Conservation (phyloP, 2,329 filamentous ascomycete genomes). For the Lizonia empirigonia region DNA sequence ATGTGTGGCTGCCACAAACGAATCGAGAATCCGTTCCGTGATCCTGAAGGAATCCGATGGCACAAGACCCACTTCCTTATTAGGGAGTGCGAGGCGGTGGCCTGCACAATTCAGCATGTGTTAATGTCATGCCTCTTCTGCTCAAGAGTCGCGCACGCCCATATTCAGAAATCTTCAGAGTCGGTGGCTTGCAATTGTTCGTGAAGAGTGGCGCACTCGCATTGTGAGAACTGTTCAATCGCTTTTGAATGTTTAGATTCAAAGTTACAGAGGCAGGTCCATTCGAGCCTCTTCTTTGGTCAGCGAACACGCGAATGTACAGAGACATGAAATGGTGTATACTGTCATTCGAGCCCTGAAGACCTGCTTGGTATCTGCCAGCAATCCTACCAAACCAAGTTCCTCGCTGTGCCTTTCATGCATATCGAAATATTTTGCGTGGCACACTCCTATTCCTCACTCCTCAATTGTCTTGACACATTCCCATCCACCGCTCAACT, state of each 20-base stretch:
- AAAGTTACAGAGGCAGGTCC: neutral
- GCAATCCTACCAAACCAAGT: neutral
- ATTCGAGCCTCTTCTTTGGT: neutral
- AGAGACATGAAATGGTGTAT: constrained; percentile 2
- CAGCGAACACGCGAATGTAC: neutral
- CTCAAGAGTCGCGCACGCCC: neutral
- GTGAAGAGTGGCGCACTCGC: neutral
- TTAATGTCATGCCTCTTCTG: neutral
- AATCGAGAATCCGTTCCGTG: constrained; percentile 7
- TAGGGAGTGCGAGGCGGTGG: constrained; percentile 6
- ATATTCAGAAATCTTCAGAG: neutral
- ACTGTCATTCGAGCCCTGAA: constrained; percentile 2
- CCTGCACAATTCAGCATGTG: constrained; percentile 3
- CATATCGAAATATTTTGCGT: no score
- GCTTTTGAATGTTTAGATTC: neutral
- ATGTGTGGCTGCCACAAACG: neutral
- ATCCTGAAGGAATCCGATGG: constrained; percentile 9
- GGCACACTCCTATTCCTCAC: constrained; percentile 50
- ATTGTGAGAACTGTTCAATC: neutral
- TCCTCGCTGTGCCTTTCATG: neutral
- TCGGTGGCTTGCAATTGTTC: neutral
- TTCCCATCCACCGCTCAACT: constrained; percentile 94
- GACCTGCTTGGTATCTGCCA: constrained; percentile 2
- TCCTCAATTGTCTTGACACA: constrained; percentile 96
- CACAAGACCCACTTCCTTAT: constrained; percentile 17